A percentile compares a stretch with the other conserved stretches of the same genome.
Evolutionary conservation across 176 grass and related monocot genomes (phyloP).

Genomic region (Triticum urartu): DNA sequence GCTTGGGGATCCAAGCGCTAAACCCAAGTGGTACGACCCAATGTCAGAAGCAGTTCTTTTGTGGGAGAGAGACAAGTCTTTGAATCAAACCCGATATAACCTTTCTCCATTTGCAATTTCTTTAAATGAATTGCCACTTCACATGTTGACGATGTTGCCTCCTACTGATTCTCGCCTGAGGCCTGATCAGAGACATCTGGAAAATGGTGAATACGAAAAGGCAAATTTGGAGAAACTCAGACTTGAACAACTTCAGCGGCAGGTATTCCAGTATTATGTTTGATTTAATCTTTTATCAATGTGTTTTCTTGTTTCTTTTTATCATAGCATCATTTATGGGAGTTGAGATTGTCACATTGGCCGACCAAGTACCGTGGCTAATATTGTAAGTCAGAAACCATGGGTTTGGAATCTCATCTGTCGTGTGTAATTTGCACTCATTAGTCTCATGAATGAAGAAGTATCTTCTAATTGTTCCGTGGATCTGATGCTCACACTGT

Average conservation of each 20-base stretch:
- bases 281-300: not conserved
- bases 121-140: constrained; percentile 67
- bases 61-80: constrained; percentile 85
- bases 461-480: not conserved
- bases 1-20: constrained; percentile 79
- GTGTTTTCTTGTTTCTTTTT: not conserved
- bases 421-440: not conserved
- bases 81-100: constrained; percentile 86
- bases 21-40: constrained; percentile 88
- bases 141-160: constrained; percentile 63
- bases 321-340: not conserved
- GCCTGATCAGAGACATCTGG: constrained; percentile 90
- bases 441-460: not conserved
- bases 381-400: not conserved
- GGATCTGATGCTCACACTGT: not conserved
- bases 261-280: constrained; percentile 50
- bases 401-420: constrained; percentile 2
- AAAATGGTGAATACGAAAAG: constrained; percentile 98
- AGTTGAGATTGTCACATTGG: not conserved
- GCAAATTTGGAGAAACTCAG: constrained; percentile 96
- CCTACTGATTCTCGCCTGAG: constrained; percentile 91
- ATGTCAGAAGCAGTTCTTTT: constrained; percentile 93
- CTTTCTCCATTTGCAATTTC: constrained; percentile 95
- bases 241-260: constrained; percentile 96
- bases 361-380: not conserved